Percentiles rank a stretch among this genome's conserved stretches.
These are phyloP conservation scores for Ophiognomonia clavigignenti-juglandacearum DNA, from an alignment of 2,329 filamentous ascomycete genomes.

Conservation along the genomic window DNA sequence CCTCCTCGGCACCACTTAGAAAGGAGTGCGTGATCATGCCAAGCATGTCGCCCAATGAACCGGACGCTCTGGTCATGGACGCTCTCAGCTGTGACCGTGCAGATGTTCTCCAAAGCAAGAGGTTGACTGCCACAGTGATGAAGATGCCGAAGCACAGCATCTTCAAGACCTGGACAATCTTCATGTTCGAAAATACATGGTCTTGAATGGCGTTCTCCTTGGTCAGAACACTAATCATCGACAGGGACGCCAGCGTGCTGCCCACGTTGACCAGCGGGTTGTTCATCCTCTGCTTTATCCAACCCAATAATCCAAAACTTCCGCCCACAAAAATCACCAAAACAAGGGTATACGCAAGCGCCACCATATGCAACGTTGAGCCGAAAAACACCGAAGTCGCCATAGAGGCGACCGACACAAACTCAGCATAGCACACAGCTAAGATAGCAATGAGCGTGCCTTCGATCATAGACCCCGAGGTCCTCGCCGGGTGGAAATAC, in stretches of 20 bases:
- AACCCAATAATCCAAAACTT: conserved; percentile 81
- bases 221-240: conserved; percentile 83
- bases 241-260: conserved; percentile 80
- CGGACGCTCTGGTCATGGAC: conserved; percentile 69
- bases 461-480: conserved; percentile 84
- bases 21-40: conserved; percentile 79
- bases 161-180: conserved; percentile 76
- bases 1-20: conserved; percentile 74
- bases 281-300: conserved; percentile 76
- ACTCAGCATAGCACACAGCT: conserved; percentile 72
- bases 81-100: conserved; percentile 69
- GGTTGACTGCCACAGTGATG: conserved; percentile 67
- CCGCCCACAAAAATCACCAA: conserved; percentile 80
- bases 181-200: conserved; percentile 74
- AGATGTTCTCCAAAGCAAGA: conserved; percentile 73
- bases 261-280: conserved; percentile 79
- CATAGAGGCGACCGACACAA: conserved; percentile 82
- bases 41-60: conserved; percentile 74
- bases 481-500: conserved; percentile 88
- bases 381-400: conserved; percentile 78
- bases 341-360: conserved; percentile 73
- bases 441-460: conserved; percentile 71
- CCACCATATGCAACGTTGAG: conserved; percentile 57
- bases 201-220: conserved; percentile 86
- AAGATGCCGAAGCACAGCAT: conserved; percentile 77